Evolutionary conservation across 768 basidiomycete genomes (phyloP), one percentile per base, ranked within the genome.

Genomic region (Boletus vinaceobasis): DNA sequence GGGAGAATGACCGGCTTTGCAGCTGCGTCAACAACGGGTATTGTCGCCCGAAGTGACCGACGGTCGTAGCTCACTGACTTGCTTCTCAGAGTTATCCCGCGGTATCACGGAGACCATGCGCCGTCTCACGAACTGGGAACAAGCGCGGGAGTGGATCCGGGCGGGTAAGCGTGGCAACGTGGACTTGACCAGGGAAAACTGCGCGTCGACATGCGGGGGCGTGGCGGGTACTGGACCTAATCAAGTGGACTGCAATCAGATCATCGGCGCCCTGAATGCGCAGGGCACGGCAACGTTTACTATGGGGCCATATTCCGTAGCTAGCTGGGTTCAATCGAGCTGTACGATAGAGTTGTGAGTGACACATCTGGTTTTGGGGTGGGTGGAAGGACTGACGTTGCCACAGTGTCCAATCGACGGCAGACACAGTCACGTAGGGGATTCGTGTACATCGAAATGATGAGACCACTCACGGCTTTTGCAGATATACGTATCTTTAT

Each of bases 311-410:
- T 58, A 47, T 37, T 47, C 56, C 9, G 27, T 48, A 7, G 32
- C 36, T 17, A 47, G 35, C 17, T 48, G 56, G 57, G 45, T 26
- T 35, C 46, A 43, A 13, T 31, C 29, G 19, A 52, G 56, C 38
- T 58, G 57, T 10, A 52, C 44, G 15, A 39, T 59, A 37, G 23
- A 37, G 11, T 52, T 48, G 49, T 58, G 26, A 56, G 55, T 42
- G 26, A n/a, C 15, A 4, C 52, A n/a, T 40, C 26, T 27, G 31
- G 27, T 13, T 21, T 42, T 10, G 37, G 44, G 19, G 26, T 7
- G 33, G 11, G 33, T 33, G 23, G 10, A 23, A 23, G n/a, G 19
- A 31, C 38, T 47, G 39, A 56, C 45, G 10, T 33, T 14, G 31
- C 6, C 23, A 56, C 33, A 56, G 55, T 2, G 21, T 56, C 21